Percentiles rank a stretch among this genome's conserved stretches.
Conservation (phyloP, 352 stramenopile species). For the Phytophthora sojae region DNA sequence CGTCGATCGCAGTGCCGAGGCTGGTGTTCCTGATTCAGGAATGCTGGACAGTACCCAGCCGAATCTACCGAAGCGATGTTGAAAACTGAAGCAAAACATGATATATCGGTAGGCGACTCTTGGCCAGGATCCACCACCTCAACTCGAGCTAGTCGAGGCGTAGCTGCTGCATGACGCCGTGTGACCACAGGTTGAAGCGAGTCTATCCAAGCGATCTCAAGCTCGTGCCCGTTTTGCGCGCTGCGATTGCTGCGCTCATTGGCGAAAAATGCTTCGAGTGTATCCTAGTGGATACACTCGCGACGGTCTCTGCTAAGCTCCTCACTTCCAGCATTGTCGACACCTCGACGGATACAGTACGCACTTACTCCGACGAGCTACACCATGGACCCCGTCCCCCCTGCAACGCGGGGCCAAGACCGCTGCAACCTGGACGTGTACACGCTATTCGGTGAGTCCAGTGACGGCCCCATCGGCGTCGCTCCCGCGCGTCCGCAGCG, state of each 20-base stretch:
- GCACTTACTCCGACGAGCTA: background rate
- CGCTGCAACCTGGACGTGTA: slow-evolving; percentile 24
- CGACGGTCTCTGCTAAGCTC: slow-evolving; percentile 10
- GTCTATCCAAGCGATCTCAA: slow-evolving; percentile 9
- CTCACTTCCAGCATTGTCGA: slow-evolving; percentile 25
- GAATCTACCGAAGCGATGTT: no score
- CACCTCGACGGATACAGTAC: slow-evolving; percentile 17
- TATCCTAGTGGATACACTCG: slow-evolving; percentile 20
- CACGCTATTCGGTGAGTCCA: slow-evolving; percentile 13
- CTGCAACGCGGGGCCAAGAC: background rate
- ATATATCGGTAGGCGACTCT: no score
- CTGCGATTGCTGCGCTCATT: slow-evolving; percentile 8
- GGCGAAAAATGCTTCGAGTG: slow-evolving; percentile 12
- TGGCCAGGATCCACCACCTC: background rate
- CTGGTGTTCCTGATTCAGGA: no score
- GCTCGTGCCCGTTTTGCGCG: slow-evolving; percentile 13
- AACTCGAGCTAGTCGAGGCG: background rate
- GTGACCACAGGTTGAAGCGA: slow-evolving; percentile 11
- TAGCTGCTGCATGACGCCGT: no score
- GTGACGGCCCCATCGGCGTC: slow-evolving; percentile 4
- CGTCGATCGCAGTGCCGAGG: no score
- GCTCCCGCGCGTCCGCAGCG: slow-evolving; percentile 3
- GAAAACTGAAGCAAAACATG: no score
- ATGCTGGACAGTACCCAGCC: no score
- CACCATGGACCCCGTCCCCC: background rate